Base-by-base conservation (phyloP, 2,329 filamentous ascomycete species). In the Nannizziopsis barbatae region DNA sequence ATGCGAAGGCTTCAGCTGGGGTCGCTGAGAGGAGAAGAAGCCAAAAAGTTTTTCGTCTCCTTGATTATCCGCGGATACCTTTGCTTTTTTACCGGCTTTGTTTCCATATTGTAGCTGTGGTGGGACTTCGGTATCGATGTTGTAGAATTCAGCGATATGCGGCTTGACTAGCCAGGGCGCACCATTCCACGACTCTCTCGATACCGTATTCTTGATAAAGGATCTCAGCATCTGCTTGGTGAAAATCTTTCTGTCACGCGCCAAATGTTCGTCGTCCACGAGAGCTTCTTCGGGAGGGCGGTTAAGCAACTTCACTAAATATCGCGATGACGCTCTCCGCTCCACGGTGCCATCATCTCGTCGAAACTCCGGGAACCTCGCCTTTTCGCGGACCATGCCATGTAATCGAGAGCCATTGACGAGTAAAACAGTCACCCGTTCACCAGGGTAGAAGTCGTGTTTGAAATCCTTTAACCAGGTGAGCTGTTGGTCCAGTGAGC, bases 141-240 rank as follows among this genome's bases (percentile, higher is more conserved):
- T 82, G 65, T 92, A 95, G 53, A 82, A 76, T 40, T 80, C 79
- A 1, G 92, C 92, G 51, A 94, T 81, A 47, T 87, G 81, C 32
- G 84, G 77, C 68, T 93, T 95, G 14, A 96, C 90, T 48, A 94
- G 71, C 92, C 92, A 98, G 0, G 92, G 90, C 0, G 92, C 92
- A n/a, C 90, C 90, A 52, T 81, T 90, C 87, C 89, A 96, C 3
- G 87, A 79, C 60, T 96, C 92, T 52, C 90, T 75, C 1, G 82
- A 84, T n/a, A 95, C 84, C 0, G 88, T 92, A 65, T 93, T 89
- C 63, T 95, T 95, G 55, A 98, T 86, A 56, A 95, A 98, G 5
- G 88, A 87, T 31, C 90, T 81, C 36, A 98, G 73, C 64, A 95
- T 89, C 42, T 89, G 82, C 67, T 98, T 96, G 22, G 90, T 95